These are phyloP conservation scores for Leccinum incarnatum DNA, from an alignment of 768 basidiomycete genomes.

Conservation along the genomic window DNA sequence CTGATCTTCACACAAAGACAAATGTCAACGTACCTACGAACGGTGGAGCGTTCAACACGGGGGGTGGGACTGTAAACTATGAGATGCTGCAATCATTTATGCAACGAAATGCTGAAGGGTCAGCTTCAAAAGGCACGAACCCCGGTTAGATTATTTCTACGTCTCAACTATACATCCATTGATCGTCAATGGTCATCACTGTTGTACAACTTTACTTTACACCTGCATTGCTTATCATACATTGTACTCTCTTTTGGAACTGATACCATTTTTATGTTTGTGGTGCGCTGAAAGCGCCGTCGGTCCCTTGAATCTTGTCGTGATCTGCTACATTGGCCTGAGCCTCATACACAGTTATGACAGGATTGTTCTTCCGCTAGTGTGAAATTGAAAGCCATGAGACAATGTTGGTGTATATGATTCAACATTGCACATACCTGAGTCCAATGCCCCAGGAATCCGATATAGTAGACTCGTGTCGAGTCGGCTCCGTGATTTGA, in stretches of 20 bases:
- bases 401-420: neutral
- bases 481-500: conserved; percentile 76
- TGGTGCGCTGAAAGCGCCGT: conserved; percentile 52
- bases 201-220: conserved; percentile 15
- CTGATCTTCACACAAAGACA: conserved; percentile 8
- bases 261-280: conserved; percentile 27
- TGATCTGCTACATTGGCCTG: conserved; percentile 89
- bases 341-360: conserved; percentile 84
- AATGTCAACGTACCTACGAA: conserved; percentile 9
- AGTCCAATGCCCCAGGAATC: conserved; percentile 79
- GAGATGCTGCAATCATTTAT: conserved; percentile 49
- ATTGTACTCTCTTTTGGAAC: neutral
- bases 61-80: conserved; percentile 30
- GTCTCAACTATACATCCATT: neutral
- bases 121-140: conserved; percentile 20
- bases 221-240: conserved; percentile 3
- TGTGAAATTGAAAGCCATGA: conserved; percentile 1
- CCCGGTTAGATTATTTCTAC: conserved; percentile 9
- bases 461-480: conserved; percentile 77
- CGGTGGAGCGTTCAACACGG: conserved; percentile 24
- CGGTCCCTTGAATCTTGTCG: conserved; percentile 78
- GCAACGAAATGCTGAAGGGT: conserved; percentile 37
- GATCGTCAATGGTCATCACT: neutral
- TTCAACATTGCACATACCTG: conserved; percentile 46
- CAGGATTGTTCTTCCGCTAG: conserved; percentile 73